phyloP scores from a whole-genome alignment of 2,329 filamentous ascomycete genomes.

The Epichloe uncinata region DNA sequence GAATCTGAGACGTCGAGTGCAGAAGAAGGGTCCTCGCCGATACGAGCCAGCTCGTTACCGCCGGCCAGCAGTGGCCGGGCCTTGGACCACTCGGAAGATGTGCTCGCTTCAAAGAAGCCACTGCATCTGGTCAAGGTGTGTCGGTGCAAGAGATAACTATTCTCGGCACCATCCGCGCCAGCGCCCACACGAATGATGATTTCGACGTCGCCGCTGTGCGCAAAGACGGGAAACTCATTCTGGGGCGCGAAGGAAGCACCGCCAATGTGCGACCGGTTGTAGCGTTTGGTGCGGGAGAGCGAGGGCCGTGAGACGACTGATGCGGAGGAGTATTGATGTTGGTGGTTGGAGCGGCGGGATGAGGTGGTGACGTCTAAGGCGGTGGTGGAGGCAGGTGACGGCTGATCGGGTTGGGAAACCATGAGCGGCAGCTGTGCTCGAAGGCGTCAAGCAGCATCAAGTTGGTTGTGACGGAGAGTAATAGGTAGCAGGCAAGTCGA shows the following conservation, averaged over 20 bases:
- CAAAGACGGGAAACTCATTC: constrained; percentile 90
- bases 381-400: constrained; percentile 7
- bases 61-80: constrained; percentile 15
- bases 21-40: constrained; percentile 30
- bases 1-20: constrained; percentile 10
- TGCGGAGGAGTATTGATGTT: constrained; percentile 8
- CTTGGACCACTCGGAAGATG: constrained; percentile 59
- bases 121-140: constrained; percentile 83
- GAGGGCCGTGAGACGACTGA: constrained; percentile 52
- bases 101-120: constrained; percentile 84
- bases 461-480: not conserved
- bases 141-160: constrained; percentile 75
- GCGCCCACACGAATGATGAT: constrained; percentile 56
- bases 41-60: constrained; percentile 37
- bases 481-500: not conserved
- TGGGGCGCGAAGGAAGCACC: constrained; percentile 55
- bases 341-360: not conserved
- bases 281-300: constrained; percentile 49
- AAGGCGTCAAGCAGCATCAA: not conserved
- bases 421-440: constrained; percentile 26
- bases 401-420: constrained; percentile 48
- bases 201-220: constrained; percentile 84
- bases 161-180: constrained; percentile 44
- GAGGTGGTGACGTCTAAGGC: constrained; percentile 1
- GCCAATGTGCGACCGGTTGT: constrained; percentile 70